Base-by-base conservation (phyloP, 2,329 filamentous ascomycete genomes). In the Claviceps africana region DNA sequence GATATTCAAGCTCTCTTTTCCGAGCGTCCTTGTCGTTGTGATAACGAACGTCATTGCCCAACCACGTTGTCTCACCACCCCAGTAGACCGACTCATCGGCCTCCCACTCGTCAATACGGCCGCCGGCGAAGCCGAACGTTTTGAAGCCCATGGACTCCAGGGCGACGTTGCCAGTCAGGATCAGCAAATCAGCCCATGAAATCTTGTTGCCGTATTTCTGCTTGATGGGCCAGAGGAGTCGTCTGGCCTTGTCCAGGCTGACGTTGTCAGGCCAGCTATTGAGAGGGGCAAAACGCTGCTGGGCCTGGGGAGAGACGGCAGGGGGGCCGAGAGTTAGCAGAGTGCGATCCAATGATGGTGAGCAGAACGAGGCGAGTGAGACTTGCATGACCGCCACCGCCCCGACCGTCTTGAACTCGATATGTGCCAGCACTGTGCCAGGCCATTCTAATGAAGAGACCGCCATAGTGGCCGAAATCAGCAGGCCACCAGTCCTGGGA, bases 181-280 rank as follows among this genome's bases (percentile, higher is more conserved):
- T 73, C 48, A 84, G 66, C 54, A 89, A 69, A 64, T 89, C 85
- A 25, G 85, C 82, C 85, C 85, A 89, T 0, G 85, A 88, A 67
- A 89, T 85, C 73, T 86, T 87, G 74, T 80, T 81, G 65, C 85
- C 85, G 58, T 89, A 89, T 76, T 89, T 89, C 60, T 87, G 84
- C 78, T 89, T 89, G 71, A 89, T 81, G 53, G 85, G 85, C 82
- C 84, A 88, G 43, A 89, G 72, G 52, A 89, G 78, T 57, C 85
- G 84, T 53, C 85, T 85, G 33, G 85, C 85, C 77, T 89, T 89
- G 77, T 89, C 85, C 51, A 89, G 77, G 60, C 74, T 82, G 62
- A 81, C 82, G 59, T 89, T 89, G 70, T 89, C 85, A 43, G 85
- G 85, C 85, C 85, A 89, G 72, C 81, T 66, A 77, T 88, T 88